Base-by-base conservation (phyloP, 1,284 basidiomycete species). In the Cryptococcus sp. region DNA sequence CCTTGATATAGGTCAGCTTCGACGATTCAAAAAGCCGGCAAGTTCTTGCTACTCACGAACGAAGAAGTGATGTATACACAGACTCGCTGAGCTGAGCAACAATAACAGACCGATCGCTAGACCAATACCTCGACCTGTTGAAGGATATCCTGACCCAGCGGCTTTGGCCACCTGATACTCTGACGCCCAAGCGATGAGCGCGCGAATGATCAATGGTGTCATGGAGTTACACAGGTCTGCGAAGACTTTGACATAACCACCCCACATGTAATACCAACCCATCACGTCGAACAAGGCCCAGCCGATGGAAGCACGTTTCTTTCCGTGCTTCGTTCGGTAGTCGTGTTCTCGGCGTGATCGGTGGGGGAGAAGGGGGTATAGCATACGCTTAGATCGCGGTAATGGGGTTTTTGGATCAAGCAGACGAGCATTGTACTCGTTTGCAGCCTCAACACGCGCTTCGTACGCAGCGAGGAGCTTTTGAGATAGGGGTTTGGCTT, bases 241-340 rank as follows among this genome's bases (percentile, higher is more conserved):
- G 23, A 88, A 75, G 40, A 93, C 80, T 73, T 93, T 94, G 75
- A 93, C 79, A 10, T 88, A 10, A 5, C 89, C 90, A 54, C 83
- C 87, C 3, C 83, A 81, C 91, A 92, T 94, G 73, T 94, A 91
- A 81, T 85, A 87, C 82, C 84, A 86, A 35, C 86, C 86, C 63
- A 95, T 84, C 55, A 87, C 87, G 70, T 94, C 91, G 67, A 88
- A 89, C 71, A 95, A 83, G 0, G 92, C 87, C 78, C 82, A 81
- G 0, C 84, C 79, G 20, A 96, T 83, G 66, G 88, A 90, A 0
- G 92, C 82, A 54, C 81, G 81, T 66, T 83, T 84, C 70, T 81
- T 85, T 0, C 89, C 90, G 27, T 82, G 82, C 30, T 81, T 83
- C 1, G 65, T 69, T 13, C 74, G 60, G 43, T 64, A 77, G 25